Percentiles rank a stretch among this genome's conserved stretches.
Conservation (phyloP, 2,329 filamentous ascomycete species). For the Eurotiales sp. region DNA sequence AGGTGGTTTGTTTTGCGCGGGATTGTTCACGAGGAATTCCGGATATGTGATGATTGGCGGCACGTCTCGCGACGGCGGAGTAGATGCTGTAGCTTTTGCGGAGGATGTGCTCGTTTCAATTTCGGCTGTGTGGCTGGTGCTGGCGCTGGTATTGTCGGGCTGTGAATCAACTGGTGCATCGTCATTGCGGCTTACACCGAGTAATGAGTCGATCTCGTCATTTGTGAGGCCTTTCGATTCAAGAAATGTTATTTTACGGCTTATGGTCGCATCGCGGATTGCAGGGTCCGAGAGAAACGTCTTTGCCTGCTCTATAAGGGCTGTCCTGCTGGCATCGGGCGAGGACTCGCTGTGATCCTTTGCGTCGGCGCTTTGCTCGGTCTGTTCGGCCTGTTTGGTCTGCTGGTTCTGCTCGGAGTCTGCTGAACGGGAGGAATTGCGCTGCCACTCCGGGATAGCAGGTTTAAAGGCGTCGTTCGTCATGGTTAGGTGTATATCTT, state of each 20-base stretch:
- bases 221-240: constrained; percentile 68
- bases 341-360: too few species aligned
- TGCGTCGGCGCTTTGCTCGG: too few species aligned
- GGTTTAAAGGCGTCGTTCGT: constrained; percentile 6
- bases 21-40: constrained; percentile 54
- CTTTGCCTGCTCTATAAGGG: constrained; percentile 62
- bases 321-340: constrained; percentile 33
- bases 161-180: constrained; percentile 17
- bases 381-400: too few species aligned
- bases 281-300: constrained; percentile 72
- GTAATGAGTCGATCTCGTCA: constrained; percentile 64
- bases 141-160: constrained; percentile 7
- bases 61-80: constrained; percentile 36
- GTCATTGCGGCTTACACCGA: constrained; percentile 44
- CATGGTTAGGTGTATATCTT: not conserved
- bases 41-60: constrained; percentile 65
- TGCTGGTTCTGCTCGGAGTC: constrained; percentile 1
- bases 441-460: constrained; percentile 14
- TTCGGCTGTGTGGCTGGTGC: constrained; percentile 7
- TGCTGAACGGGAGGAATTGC: constrained; percentile 2
- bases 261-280: constrained; percentile 64
- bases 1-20: constrained; percentile 50
- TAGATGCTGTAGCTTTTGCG: constrained; percentile 48
- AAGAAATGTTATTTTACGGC: constrained; percentile 73
- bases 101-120: constrained; percentile 17